Evolutionary conservation across 768 basidiomycete species (phyloP).

Genomic region (Clitopilus passeckerianus): DNA sequence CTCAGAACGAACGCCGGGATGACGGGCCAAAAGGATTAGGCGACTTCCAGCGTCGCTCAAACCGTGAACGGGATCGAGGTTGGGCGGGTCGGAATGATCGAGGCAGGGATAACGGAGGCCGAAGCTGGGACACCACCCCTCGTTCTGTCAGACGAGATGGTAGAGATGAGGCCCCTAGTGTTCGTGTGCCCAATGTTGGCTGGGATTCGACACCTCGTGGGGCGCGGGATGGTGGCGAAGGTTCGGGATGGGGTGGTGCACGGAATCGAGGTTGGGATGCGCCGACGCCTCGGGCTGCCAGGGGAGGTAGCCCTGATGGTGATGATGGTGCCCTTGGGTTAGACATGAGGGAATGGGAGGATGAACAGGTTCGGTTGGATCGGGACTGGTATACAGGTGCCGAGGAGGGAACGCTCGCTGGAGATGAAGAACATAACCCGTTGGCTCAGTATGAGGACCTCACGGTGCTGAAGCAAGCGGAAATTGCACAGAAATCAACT

Average conservation of each 20-base stretch:
- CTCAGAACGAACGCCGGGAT: slow-evolving; percentile 45
- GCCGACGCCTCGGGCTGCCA: slow-evolving; percentile 66
- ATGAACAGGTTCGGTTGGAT: slow-evolving; percentile 88
- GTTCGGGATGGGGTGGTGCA: slow-evolving; percentile 58
- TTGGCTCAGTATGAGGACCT: slow-evolving; percentile 92
- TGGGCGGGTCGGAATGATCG: slow-evolving; percentile 38
- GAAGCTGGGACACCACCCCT: slow-evolving; percentile 59
- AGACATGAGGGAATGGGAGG: slow-evolving; percentile 92
- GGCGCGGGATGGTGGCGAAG: slow-evolving; percentile 42
- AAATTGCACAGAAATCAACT: slow-evolving; percentile 71
- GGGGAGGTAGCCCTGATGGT: slow-evolving; percentile 67
- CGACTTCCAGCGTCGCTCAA: slow-evolving; percentile 90
- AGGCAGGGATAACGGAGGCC: slow-evolving; percentile 15
- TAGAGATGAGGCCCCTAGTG: slow-evolving; percentile 66
- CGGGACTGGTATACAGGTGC: slow-evolving; percentile 95
- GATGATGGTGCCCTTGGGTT: slow-evolving; percentile 60
- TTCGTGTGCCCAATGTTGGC: slow-evolving; percentile 85
- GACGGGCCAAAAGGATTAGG: slow-evolving; percentile 77
- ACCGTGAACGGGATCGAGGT: slow-evolving; percentile 60
- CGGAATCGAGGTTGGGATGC: slow-evolving; percentile 71
- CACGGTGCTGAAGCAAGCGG: slow-evolving; percentile 58
- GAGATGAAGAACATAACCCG: slow-evolving; percentile 90
- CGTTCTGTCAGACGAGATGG: slow-evolving; percentile 41
- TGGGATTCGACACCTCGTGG: slow-evolving; percentile 92
- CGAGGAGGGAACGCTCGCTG: slow-evolving; percentile 81